Evolutionary conservation across 2,329 filamentous ascomycete species (phyloP).

Genomic region (Pseudogymnoascus sp.): DNA sequence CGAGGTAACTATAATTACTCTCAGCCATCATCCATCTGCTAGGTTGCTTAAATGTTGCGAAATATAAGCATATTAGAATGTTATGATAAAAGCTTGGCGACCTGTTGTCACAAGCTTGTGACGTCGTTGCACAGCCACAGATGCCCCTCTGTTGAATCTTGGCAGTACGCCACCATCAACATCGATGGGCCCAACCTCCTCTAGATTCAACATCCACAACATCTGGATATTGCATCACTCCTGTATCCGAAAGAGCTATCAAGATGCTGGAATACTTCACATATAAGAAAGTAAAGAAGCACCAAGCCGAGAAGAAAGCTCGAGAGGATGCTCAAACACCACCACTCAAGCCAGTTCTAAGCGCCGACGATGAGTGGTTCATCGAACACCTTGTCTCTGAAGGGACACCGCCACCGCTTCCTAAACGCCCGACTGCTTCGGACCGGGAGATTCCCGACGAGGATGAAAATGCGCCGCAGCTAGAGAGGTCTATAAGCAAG

Average conservation of each 20-base stretch:
- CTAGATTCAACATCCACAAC: neutral
- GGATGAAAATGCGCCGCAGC: conserved; percentile 12
- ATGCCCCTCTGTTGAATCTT: neutral
- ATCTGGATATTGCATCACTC: neutral
- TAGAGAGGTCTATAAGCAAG: conserved; percentile 14
- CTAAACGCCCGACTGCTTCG: conserved; percentile 25
- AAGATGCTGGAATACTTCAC: conserved; percentile 56
- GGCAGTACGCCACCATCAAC: neutral
- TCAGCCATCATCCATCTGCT: neutral
- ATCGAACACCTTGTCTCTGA: conserved; percentile 46
- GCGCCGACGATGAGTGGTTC: conserved; percentile 50
- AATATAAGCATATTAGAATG: neutral
- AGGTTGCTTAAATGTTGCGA: neutral
- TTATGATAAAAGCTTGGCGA: conserved; percentile 2
- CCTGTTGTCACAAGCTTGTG: neutral
- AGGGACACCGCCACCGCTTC: conserved; percentile 44
- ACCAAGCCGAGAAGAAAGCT: conserved; percentile 41
- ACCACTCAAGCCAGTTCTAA: conserved; percentile 37
- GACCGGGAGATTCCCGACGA: conserved; percentile 14
- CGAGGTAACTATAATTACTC: neutral
- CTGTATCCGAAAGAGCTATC: neutral
- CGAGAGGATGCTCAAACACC: conserved; percentile 12
- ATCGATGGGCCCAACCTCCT: neutral
- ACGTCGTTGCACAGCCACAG: conserved; percentile 3
- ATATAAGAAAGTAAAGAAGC: conserved; percentile 56